phyloP scores from a whole-genome alignment of 169 alveolate species.

The Eimeria acervulina region DNA sequence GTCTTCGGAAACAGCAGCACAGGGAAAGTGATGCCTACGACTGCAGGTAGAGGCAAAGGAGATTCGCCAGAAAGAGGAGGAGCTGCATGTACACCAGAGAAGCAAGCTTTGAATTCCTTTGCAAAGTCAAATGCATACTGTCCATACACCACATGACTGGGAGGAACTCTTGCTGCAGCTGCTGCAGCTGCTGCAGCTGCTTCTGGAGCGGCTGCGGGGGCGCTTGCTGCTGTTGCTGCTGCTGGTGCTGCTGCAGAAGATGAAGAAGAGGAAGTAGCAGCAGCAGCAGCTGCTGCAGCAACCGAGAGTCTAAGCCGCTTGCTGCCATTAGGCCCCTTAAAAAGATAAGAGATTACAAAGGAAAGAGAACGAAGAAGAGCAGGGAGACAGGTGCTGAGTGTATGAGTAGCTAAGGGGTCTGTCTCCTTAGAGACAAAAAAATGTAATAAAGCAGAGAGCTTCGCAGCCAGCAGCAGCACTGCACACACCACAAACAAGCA shows the following conservation, averaged over 20 bases:
- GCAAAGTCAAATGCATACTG: not conserved
- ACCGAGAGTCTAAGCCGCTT: slow-evolving; percentile 19
- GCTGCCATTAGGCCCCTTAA: not conserved
- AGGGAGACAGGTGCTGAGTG: slow-evolving; percentile 26
- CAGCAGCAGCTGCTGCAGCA: slow-evolving; percentile 27
- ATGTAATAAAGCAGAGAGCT: not conserved
- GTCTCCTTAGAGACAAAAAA: not conserved
- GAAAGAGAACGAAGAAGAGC: slow-evolving; percentile 26
- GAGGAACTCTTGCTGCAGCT: slow-evolving; percentile 10
- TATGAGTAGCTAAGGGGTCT: slow-evolving; percentile 12
- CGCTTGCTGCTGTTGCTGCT: not conserved
- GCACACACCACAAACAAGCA: not conserved
- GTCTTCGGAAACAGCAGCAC: not conserved
- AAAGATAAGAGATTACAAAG: not conserved
- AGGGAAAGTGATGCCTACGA: slow-evolving; percentile 28
- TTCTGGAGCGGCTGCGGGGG: not conserved
- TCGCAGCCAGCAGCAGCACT: not conserved
- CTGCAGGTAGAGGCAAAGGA: slow-evolving; percentile 15
- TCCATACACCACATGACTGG: slow-evolving; percentile 19
- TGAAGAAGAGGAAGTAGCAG: no score
- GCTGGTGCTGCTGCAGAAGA: no score
- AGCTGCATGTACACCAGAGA: not conserved
- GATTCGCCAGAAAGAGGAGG: not conserved
- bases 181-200: slow-evolving; percentile 34
- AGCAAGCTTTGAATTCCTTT: not conserved